Evolutionary conservation across 179 eudicot genomes (phyloP), one percentile per base, ranked within the genome.

Genomic region (Spinacia oleracea): DNA sequence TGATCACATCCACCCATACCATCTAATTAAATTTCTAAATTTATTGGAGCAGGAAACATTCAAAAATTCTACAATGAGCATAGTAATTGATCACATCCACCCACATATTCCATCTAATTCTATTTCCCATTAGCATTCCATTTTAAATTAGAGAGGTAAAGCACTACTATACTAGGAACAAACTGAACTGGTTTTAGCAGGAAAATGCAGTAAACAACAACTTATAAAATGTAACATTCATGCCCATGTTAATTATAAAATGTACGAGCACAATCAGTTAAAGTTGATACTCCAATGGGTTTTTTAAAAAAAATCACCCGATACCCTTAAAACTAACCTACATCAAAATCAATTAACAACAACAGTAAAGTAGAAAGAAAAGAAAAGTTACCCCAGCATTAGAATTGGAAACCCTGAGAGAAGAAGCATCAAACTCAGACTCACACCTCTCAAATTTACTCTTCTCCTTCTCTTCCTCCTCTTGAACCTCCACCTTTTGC

Each of bases 371-470:
- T 4, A 25, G 16, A 23, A 9, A 15, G 18, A 18, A 21, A 53
- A 29, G 18, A 68, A 4, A 14, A 45, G 53, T 16, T 31, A 86
- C 88, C 88, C 70, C 73, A 9, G 46, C 21, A 73, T 48, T 53
- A 9, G 46, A 27, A 73, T 48, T 53, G 21, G 83, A 34, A 45
- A 0, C 5, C 74, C 66, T 64, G 18, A 75, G 75, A 18, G 75
- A 27, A 21, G 79, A 85, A n/a, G 83, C 76, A 75, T 85, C 87
- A 55, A 66, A 66, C 56, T 82, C 84, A 45, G 77, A 70, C 48
- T 85, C 82, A 59, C 50, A 68, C 64, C 82, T 48, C 40, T 77
- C 83, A 34, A 74, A 51, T 40, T 56, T 76, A 14, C 31, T 29
- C 46, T 43, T 31, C 38, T 45, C 74, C 14, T 59, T 63, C 63